Evolutionary conservation across 352 stramenopile species (phyloP), one percentile per base, ranked within the genome.

Genomic region (Bremia lactucae): DNA sequence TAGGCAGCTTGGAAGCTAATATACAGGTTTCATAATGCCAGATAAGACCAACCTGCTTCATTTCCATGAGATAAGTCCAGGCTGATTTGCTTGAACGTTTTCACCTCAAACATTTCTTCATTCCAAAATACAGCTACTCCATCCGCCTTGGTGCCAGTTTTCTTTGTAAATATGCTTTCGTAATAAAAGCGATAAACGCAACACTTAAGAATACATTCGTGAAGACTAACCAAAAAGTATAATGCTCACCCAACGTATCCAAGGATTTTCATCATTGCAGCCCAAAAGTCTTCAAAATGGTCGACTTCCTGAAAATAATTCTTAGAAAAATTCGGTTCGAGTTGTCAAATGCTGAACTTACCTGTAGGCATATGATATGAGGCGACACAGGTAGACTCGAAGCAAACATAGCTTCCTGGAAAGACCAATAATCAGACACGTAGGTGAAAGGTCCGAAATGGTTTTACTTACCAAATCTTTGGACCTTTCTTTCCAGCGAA

Each of bases 361-460:
- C 79, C 70, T 91, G 79, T 13, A 91, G 47, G 34, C 79, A 89
- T 35, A 91, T 68, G 23, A 91, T 58, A 39, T 87, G 64, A 2
- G 78, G 72, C 15, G 62, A 72, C 25, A 83, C 71, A 6, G 68
- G 71, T 18, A 91, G 51, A 46, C 54, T 49, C 33, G 44, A 60
- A 33, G 42, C 44, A 40, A 91, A 82, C 11, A 81, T 55, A 29
- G 63, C 43, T 53, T 69, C 69, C 75, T 90, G 28, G 9, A 31
- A 14, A 37, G 20, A 19, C 20, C 31, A 26, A 42, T n/a, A n/a
- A n/a, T n/a, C n/a, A n/a, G n/a, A n/a, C n/a, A n/a, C n/a, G n/a
- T n/a, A n/a, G n/a, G n/a, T n/a, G n/a, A n/a, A n/a, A n/a, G n/a
- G n/a, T n/a, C n/a, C 21, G 41, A 33, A 8, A 1, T 2, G 15